phyloP scores from a whole-genome alignment of 2,329 filamentous ascomycete genomes.

The Apiospora rasikravindrae region DNA sequence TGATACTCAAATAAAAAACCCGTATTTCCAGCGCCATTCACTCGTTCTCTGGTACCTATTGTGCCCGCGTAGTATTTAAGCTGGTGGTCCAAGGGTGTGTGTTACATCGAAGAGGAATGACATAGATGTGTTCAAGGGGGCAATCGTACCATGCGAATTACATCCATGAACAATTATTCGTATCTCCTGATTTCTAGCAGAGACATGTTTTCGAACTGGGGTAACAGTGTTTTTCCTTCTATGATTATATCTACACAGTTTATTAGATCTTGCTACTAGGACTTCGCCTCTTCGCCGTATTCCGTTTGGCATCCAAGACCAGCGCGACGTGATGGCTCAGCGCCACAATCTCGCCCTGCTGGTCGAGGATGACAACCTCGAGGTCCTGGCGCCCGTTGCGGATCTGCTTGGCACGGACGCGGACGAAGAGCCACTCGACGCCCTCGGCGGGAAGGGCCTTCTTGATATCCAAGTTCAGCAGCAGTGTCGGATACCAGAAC shows the following conservation, averaged over 20 bases:
- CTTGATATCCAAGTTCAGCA: conserved; percentile 74
- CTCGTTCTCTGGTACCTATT: not conserved
- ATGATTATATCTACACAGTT: not conserved
- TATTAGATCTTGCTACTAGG: conserved; percentile 8
- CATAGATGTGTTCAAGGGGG: not conserved
- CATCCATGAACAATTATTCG: too few species aligned
- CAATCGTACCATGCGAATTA: not conserved
- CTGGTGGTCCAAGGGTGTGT: not conserved
- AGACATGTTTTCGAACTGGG: not conserved
- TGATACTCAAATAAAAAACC: not conserved
- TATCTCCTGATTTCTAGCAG: too few species aligned
- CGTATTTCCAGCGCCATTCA: not conserved
- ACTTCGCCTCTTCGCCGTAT: conserved; percentile 29
- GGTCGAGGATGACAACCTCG: conserved; percentile 37
- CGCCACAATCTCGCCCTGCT: conserved; percentile 35
- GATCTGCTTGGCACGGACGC: conserved; percentile 45
- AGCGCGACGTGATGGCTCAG: conserved; percentile 39
- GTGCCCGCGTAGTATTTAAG: not conserved
- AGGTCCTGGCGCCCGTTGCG: conserved; percentile 35
- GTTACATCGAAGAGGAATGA: not conserved
- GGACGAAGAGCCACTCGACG: conserved; percentile 69
- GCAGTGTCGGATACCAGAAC: conserved; percentile 71
- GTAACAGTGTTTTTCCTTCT: not conserved
- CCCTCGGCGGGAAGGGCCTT: conserved; percentile 69
- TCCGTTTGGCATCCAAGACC: conserved; percentile 35